Evolutionary conservation across 306 rosid genomes (phyloP).

Genomic region (Rosa lucieae): DNA sequence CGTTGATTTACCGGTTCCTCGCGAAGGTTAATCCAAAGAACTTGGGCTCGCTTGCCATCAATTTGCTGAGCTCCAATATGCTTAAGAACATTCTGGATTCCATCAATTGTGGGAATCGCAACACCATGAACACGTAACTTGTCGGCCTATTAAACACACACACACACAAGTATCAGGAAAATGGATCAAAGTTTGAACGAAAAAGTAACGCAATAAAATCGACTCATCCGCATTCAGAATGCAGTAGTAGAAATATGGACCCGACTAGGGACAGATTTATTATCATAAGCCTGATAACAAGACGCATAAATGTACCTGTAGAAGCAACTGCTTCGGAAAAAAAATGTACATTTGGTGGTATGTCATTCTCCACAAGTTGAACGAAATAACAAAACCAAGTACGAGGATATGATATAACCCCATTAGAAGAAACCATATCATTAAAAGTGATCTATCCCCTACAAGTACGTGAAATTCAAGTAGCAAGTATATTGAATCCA

Average conservation of each 20-base stretch:
- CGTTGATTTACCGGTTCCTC: slow-evolving; percentile 71
- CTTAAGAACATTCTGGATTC: slow-evolving; percentile 78
- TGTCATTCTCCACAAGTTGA: too few species aligned
- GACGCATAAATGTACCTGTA: too few species aligned
- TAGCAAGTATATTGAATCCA: too few species aligned
- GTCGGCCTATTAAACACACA: slow-evolving; percentile 46
- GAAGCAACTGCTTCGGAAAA: too few species aligned
- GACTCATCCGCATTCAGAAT: neutral
- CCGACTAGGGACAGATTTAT: neutral
- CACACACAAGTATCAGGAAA: neutral
- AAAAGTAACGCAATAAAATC: neutral
- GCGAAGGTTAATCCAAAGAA: slow-evolving; percentile 91
- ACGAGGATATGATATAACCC: too few species aligned
- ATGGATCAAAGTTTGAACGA: neutral
- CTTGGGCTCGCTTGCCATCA: slow-evolving; percentile 40
- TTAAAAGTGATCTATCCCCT: too few species aligned
- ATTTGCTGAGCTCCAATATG: slow-evolving; percentile 60
- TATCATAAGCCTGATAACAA: neutral
- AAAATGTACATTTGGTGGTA: too few species aligned
- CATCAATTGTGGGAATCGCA: slow-evolving; percentile 77
- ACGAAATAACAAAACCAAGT: too few species aligned
- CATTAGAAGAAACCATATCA: too few species aligned
- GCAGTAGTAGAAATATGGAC: neutral
- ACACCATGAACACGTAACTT: slow-evolving; percentile 86
- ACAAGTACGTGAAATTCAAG: too few species aligned